A percentile compares a stretch with the other conserved stretches of the same genome.
phyloP scores from a whole-genome alignment of 2,329 filamentous ascomycete species.

The Epichloe bromicola region DNA sequence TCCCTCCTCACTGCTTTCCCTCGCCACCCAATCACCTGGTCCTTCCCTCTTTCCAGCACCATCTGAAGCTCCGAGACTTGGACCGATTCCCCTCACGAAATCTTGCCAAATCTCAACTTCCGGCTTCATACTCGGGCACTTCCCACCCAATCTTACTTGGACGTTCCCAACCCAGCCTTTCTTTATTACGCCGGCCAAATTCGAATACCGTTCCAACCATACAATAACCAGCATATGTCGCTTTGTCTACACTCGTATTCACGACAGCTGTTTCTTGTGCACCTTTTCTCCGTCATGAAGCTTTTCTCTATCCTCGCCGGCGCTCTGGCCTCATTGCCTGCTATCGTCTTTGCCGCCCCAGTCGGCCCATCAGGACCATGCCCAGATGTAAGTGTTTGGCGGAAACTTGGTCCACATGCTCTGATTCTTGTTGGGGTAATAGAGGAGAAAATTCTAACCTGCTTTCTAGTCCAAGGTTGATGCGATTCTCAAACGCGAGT shows the following conservation, averaged over 20 bases:
- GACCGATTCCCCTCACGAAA: neutral
- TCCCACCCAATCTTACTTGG: neutral
- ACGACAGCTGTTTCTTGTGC: neutral
- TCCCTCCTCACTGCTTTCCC: neutral
- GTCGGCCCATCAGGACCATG: slow-evolving; percentile 23
- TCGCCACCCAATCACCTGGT: no score
- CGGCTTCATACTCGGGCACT: neutral
- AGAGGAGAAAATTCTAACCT: neutral
- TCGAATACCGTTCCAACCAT: neutral
- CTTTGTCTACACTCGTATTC: neutral
- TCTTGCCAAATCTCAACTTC: neutral
- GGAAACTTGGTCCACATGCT: neutral
- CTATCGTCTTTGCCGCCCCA: slow-evolving; percentile 12
- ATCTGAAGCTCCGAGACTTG: neutral
- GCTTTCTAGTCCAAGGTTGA: slow-evolving; percentile 19
- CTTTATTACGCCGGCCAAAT: no score
- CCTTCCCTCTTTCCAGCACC: no score
- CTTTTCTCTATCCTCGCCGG: neutral
- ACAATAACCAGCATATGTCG: neutral
- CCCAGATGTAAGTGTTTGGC: slow-evolving; percentile 15
- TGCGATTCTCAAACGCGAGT: slow-evolving; percentile 33
- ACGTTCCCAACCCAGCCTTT: no score
- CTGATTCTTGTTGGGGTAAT: neutral
- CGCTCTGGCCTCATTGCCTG: slow-evolving; percentile 8
- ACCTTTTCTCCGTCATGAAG: slow-evolving; percentile 4